Base-by-base conservation (phyloP, 2,329 filamentous ascomycete species). In the Colletotrichum sp. region DNA sequence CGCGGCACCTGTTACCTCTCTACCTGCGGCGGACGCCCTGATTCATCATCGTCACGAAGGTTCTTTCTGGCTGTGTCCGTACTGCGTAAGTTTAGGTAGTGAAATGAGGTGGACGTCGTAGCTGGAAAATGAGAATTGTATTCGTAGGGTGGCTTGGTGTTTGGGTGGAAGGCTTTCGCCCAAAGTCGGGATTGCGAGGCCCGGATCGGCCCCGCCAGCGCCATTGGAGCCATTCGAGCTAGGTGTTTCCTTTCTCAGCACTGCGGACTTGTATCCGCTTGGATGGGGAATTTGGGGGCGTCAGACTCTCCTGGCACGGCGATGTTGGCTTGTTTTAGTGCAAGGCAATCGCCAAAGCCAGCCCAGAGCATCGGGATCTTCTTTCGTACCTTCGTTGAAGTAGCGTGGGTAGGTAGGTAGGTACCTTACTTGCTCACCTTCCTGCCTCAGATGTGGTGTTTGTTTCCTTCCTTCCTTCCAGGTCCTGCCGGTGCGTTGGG, bases 311-410 rank as follows among this genome's bases (percentile, higher is more conserved):
- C 38, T 34, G 30, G 55, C 26, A 72, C 18, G 38, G 55, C 69
- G 56, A 48, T 38, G 43, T 75, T 30, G 55, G 56, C 69, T 58
- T 74, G 68, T 71, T 66, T 61, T 71, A 74, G 68, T 32, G 32
- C 28, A 71, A 66, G 34, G 61, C 55, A 52, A 58, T 67, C 62
- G 56, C 69, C 28, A 24, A 28, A 72, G 56, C 72, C 55, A 30
- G 26, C 56, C 66, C 66, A 68, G n/a, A 68, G 66, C 15, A 43
- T 68, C 66, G 66, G 66, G 34, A 60, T 26, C 52, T 60, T 55
- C 52, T 58, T 60, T 12, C 58, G 21, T 32, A 32, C 6, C 26
- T 34, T 28, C 56, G 16, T n/a, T 43, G 36, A 38, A 7, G 32
- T 34, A 15, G 32, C 32, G 32, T 15, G 32, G 36, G 36, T n/a